These are phyloP conservation scores for Phaeolepiota aurea DNA, from an alignment of 768 basidiomycete species.

Conservation along the genomic window DNA sequence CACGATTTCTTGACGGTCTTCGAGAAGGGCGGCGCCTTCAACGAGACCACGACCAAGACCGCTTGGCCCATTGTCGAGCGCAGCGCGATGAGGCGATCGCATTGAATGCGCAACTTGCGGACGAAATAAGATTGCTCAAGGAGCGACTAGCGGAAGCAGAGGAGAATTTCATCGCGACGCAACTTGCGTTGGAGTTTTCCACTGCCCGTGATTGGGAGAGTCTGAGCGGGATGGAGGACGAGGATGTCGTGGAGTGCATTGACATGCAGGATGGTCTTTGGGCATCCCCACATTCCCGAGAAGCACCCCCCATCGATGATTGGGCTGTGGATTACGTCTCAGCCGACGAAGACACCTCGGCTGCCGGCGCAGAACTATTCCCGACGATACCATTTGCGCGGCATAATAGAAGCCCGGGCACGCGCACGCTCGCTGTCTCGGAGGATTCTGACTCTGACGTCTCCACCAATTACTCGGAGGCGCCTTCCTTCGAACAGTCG, in stretches of 20 bases:
- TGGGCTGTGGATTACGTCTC: background rate
- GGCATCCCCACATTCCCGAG: too few relatives aligned
- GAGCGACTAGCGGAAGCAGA: conserved; percentile 12
- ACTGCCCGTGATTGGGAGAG: background rate
- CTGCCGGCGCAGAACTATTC: background rate
- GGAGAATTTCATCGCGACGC: conserved; percentile 15
- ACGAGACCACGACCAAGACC: conserved; percentile 7
- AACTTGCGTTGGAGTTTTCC: conserved; percentile 12
- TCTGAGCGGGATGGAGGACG: conserved; percentile 1
- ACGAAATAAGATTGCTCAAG: conserved; percentile 8
- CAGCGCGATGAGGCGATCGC: conserved; percentile 14
- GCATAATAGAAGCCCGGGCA: background rate
- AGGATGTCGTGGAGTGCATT: background rate
- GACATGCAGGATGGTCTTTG: background rate
- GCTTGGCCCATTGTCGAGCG: conserved; percentile 9
- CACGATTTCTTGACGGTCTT: conserved; percentile 10
- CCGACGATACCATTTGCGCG: background rate
- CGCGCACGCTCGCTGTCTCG: background rate
- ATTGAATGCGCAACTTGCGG: conserved; percentile 4
- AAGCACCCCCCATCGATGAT: background rate
- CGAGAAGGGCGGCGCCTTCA: conserved; percentile 10
- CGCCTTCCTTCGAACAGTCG: background rate
- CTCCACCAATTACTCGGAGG: background rate
- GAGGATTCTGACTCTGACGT: background rate
- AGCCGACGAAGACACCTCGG: background rate